A percentile compares a stretch with the other conserved stretches of the same genome.
phyloP scores from a whole-genome alignment of 345 rosid genomes.

The Gossypium raimondii region DNA sequence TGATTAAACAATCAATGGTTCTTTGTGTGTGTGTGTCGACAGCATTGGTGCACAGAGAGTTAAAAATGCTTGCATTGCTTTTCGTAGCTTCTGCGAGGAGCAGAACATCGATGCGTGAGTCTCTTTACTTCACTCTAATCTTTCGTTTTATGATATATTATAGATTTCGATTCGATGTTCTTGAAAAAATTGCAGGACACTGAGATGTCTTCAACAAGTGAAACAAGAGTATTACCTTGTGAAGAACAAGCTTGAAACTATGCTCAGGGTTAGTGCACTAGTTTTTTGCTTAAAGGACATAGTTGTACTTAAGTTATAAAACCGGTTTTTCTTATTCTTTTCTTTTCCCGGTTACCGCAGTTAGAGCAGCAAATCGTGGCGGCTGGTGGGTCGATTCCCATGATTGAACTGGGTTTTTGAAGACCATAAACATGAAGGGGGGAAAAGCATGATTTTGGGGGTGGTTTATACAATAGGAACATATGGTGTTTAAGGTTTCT shows the following conservation, averaged over 20 bases:
- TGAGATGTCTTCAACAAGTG: conserved; percentile 78
- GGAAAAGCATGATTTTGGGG: conserved; percentile 11
- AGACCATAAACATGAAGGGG: conserved; percentile 9
- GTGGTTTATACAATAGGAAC: conserved; percentile 20
- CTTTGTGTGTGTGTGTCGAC: conserved; percentile 25
- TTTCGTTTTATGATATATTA: background rate
- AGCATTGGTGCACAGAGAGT: conserved; percentile 94
- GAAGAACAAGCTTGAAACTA: conserved; percentile 75
- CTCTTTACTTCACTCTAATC: background rate
- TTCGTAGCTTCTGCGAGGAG: conserved; percentile 79
- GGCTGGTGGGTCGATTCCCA: conserved; percentile 75
- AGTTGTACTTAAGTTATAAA: background rate
- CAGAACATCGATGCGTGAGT: conserved; percentile 75
- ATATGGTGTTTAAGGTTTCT: conserved; percentile 15
- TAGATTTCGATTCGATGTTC: background rate
- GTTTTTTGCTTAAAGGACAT: background rate
- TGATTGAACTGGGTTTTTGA: conserved; percentile 45
- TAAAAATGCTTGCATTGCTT: conserved; percentile 71
- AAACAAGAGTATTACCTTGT: conserved; percentile 68
- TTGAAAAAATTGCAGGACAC: conserved; percentile 45
- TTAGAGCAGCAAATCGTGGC: conserved; percentile 88
- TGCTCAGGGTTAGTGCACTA: conserved; percentile 53
- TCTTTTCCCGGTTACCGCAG: conserved; percentile 32
- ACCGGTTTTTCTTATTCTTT: background rate
- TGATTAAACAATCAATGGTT: conserved; percentile 15